A percentile compares a stretch with the other conserved stretches of the same genome.
Conservation (phyloP, 1,139 yeast genomes). For the Sugiyamaella japonica region DNA sequence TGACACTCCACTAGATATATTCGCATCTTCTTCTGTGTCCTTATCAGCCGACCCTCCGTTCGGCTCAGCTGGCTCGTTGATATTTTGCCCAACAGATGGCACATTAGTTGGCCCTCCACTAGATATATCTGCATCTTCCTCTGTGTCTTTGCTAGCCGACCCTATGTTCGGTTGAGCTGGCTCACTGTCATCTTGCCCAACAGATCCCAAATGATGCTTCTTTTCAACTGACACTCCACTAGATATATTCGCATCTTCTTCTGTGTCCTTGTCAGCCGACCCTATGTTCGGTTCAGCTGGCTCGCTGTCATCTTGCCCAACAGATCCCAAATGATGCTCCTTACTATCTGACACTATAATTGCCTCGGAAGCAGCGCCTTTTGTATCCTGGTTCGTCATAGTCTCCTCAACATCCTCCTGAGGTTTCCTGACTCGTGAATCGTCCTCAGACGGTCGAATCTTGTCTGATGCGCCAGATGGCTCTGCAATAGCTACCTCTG, state of each 20-base stretch:
- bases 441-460: too few relatives aligned
- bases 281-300: not conserved
- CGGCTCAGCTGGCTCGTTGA: not conserved
- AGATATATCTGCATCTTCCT: not conserved
- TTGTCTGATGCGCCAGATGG: not conserved
- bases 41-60: not conserved
- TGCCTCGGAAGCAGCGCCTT: too few relatives aligned
- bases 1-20: not conserved
- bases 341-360: too few relatives aligned
- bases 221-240: not conserved
- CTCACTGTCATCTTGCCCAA: not conserved
- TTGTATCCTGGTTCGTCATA: too few relatives aligned
- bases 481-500: not conserved
- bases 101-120: too few relatives aligned
- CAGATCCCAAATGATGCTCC: too few relatives aligned
- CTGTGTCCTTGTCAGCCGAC: not conserved
- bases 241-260: not conserved
- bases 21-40: not conserved
- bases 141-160: not conserved
- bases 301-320: too few relatives aligned
- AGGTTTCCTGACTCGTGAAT: not conserved
- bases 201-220: not conserved
- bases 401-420: not conserved
- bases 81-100: too few relatives aligned
- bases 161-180: not conserved